Evolutionary conservation across 345 rosid species (phyloP), one percentile per base, ranked within the genome.

Genomic region (Gossypium turneri): DNA sequence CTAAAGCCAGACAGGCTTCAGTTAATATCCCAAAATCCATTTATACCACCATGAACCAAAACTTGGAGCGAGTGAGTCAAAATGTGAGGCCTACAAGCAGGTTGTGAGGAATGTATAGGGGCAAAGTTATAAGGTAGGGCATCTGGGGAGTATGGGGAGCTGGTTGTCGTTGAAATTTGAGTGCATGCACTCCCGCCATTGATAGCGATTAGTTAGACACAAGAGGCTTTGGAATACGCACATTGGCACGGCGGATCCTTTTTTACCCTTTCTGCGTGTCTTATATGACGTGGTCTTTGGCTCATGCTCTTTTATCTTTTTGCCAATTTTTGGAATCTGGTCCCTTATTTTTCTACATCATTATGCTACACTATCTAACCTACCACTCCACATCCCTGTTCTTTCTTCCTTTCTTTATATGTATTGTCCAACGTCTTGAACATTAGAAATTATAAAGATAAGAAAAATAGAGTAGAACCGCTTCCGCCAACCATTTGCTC

Each of bases 301-400:
- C 81, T 68, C 79, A 56, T 81, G 25, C 79, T 13, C 82, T 69
- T 77, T 79, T 76, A 34, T 56, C 78, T 57, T 75, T 24, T 77
- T 78, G 71, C 82, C 43, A 60, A 25, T 76, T 74, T 67, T 71
- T 25, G 69, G 88, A 81, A 81, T 79, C 81, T 48, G 71, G 76
- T 71, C 75, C 77, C 81, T 59, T 20, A 17, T 4, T 69, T 19
- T 19, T 51, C 38, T 12, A 16, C 2, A 9, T 25, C 3, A 25
- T 50, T 25, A 51, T 50, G n/a, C 43, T 60, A 60, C 61, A 20
- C 12, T 20, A n/a, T 24, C 4, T 58, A 58, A 58, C 15, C 67
- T 19, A 71, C 70, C 56, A 12, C 59, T 66, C 79, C 77, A 50
- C 58, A 38, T 57, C 24, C 66, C 19, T 41, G 16, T 38, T 16